A percentile compares a stretch with the other conserved stretches of the same genome.
phyloP scores from a whole-genome alignment of 805 yeast species.

The Metschnikowia cubensis region DNA sequence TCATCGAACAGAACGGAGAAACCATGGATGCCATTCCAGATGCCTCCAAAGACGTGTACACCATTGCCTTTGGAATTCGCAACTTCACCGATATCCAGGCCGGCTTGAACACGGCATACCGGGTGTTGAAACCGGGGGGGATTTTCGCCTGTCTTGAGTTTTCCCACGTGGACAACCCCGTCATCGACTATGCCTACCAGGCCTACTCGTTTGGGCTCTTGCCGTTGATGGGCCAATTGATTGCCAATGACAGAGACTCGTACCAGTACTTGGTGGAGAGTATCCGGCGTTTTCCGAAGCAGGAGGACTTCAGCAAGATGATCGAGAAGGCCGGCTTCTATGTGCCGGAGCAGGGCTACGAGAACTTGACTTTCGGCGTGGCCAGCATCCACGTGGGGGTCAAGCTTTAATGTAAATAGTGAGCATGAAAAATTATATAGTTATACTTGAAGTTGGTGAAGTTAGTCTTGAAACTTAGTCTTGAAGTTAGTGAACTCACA shows the following conservation, averaged over 20 bases:
- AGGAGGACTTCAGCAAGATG: slow-evolving; percentile 87
- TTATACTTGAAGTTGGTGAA: too few relatives aligned
- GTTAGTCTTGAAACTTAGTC: too few relatives aligned
- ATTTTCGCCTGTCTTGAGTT: slow-evolving; percentile 95
- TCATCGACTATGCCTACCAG: slow-evolving; percentile 73
- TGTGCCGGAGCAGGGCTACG: slow-evolving; percentile 84
- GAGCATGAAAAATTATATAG: too few relatives aligned
- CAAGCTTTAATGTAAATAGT: slow-evolving; percentile 49
- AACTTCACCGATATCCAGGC: slow-evolving; percentile 94
- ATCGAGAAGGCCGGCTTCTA: slow-evolving; percentile 93
- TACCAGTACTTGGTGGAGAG: slow-evolving; percentile 96
- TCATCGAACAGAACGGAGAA: slow-evolving; percentile 92
- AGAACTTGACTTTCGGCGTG: slow-evolving; percentile 88
- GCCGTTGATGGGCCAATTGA: slow-evolving; percentile 92
- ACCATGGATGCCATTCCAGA: slow-evolving; percentile 76
- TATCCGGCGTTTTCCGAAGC: slow-evolving; percentile 85
- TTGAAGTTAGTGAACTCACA: too few relatives aligned
- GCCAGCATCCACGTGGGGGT: slow-evolving; percentile 96
- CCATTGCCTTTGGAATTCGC: slow-evolving; percentile 96
- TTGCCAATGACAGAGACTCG: slow-evolving; percentile 93
- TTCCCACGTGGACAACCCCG: slow-evolving; percentile 80
- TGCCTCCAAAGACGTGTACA: slow-evolving; percentile 89
- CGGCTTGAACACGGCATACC: slow-evolving; percentile 90
- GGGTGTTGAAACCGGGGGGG: slow-evolving; percentile 96
- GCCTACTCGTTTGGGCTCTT: slow-evolving; percentile 83